A percentile compares a stretch with the other conserved stretches of the same genome.
Conservation (phyloP, 2,329 filamentous ascomycete genomes). For the Ophiostoma montium region DNA sequence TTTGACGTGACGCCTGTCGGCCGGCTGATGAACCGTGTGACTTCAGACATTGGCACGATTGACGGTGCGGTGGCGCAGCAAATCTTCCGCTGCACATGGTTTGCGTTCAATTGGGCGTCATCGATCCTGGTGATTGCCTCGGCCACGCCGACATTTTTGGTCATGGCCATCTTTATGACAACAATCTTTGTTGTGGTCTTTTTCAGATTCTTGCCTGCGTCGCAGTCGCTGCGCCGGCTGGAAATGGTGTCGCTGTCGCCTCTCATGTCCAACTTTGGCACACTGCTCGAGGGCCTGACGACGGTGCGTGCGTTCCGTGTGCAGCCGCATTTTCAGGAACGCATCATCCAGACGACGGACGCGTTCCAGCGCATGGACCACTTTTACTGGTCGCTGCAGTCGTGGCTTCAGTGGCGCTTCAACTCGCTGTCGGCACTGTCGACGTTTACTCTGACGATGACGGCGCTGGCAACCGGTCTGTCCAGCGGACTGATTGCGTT, state of each 20-base stretch:
- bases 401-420: constrained; percentile 73
- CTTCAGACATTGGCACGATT: constrained; percentile 77
- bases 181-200: constrained; percentile 60
- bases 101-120: constrained; percentile 55
- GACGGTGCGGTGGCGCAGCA: constrained; percentile 73
- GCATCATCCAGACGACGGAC: constrained; percentile 69
- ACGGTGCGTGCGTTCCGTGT: constrained; percentile 76
- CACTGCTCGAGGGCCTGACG: constrained; percentile 69
- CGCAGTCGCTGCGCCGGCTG: constrained; percentile 66
- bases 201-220: constrained; percentile 62
- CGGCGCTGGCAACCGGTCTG: constrained; percentile 62
- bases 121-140: constrained; percentile 66
- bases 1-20: constrained; percentile 85
- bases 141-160: constrained; percentile 63
- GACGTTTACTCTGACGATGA: constrained; percentile 57
- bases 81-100: constrained; percentile 57
- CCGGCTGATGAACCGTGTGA: constrained; percentile 81
- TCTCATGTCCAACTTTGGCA: constrained; percentile 84
- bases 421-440: constrained; percentile 57
- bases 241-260: constrained; percentile 85
- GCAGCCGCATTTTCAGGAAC: constrained; percentile 63
- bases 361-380: constrained; percentile 91
- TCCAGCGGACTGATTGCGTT: constrained; percentile 73
- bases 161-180: constrained; percentile 56
- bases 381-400: constrained; percentile 83